Evolutionary conservation across 352 stramenopile genomes (phyloP).

Genomic region (Phytopythium helicoides): DNA sequence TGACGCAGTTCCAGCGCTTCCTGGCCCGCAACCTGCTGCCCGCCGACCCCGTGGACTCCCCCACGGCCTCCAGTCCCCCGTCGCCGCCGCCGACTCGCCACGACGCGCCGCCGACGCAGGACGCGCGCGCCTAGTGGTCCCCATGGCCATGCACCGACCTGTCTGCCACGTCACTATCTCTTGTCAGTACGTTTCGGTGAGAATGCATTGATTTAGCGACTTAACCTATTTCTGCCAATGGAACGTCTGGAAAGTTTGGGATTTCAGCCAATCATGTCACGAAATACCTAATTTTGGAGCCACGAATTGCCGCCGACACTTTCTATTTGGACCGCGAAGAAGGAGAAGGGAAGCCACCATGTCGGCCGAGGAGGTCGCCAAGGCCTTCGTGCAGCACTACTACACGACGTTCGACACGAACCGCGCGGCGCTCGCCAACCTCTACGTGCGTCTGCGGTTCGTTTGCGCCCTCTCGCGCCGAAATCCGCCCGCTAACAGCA

Average conservation of each 20-base stretch:
- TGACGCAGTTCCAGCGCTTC: slow-evolving; percentile 53
- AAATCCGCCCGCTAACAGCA: neutral
- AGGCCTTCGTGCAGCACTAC: slow-evolving; percentile 87
- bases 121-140: neutral
- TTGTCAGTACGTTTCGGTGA: neutral
- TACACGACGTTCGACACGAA: slow-evolving; percentile 87
- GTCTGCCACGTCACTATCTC: neutral
- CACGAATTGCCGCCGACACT: slow-evolving; percentile 15
- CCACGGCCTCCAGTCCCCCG: slow-evolving; percentile 10
- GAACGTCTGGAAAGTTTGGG: too few species aligned
- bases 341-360: slow-evolving; percentile 32
- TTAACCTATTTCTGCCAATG: neutral
- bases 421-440: slow-evolving; percentile 58
- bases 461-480: neutral
- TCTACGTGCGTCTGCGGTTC: slow-evolving; percentile 63
- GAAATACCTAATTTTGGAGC: slow-evolving; percentile 4
- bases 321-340: slow-evolving; percentile 2
- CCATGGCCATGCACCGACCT: too few species aligned
- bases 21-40: slow-evolving; percentile 23
- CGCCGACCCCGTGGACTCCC: slow-evolving; percentile 1
- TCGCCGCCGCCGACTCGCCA: slow-evolving; percentile 7
- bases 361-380: slow-evolving; percentile 82
- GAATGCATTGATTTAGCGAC: neutral
- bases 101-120: slow-evolving; percentile 6
- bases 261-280: slow-evolving; percentile 1